phyloP scores from a whole-genome alignment of 306 rosid genomes.

The Castanea mollissima region DNA sequence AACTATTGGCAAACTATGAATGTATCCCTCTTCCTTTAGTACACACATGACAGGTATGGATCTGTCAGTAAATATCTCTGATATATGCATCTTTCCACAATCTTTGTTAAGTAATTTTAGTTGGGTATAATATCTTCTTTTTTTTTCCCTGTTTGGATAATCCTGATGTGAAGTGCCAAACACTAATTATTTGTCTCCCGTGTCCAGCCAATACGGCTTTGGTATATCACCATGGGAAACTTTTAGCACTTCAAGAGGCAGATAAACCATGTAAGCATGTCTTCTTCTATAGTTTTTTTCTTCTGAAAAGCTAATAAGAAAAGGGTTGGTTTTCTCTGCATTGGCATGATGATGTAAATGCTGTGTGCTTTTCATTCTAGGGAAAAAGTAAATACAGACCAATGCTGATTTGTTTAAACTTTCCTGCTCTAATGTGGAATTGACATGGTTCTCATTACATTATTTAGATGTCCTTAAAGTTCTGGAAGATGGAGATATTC shows the following conservation, averaged over 20 bases:
- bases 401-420: constrained; percentile 8
- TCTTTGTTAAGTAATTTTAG: neutral
- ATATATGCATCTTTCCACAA: neutral
- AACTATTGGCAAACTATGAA: too few species aligned
- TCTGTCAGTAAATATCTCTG: neutral
- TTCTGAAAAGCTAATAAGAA: neutral
- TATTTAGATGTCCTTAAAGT: constrained; percentile 81
- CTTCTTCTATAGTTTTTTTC: constrained; percentile 8
- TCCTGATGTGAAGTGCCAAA: constrained; percentile 11
- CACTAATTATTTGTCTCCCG: constrained; percentile 24
- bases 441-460: constrained; percentile 25
- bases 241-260: constrained; percentile 85
- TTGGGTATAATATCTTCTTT: neutral
- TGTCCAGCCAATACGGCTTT: constrained; percentile 86
- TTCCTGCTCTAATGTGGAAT: constrained; percentile 15
- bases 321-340: constrained; percentile 13
- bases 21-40: neutral
- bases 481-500: constrained; percentile 95
- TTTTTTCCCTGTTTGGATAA: neutral
- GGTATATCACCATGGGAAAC: constrained; percentile 83
- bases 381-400: constrained; percentile 5
- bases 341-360: neutral
- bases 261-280: constrained; percentile 88
- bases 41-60: neutral
- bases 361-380: neutral